Conservation (phyloP, 2,329 filamentous ascomycete species). For the Fusarium sp. region DNA sequence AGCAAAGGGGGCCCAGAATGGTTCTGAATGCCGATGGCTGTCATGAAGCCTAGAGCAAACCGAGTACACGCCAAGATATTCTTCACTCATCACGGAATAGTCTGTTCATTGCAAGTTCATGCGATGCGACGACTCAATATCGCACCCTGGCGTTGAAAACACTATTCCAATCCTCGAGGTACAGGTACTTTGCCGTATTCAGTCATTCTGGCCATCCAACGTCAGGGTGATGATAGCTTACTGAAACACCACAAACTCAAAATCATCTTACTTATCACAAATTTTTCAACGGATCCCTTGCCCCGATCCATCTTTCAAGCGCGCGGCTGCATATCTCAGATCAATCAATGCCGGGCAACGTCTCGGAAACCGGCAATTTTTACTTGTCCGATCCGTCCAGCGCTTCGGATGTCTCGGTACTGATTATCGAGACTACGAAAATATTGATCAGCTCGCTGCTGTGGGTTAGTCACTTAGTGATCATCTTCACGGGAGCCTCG, state of each 20-base stretch:
- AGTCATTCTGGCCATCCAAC: neutral
- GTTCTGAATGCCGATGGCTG: neutral
- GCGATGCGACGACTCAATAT: neutral
- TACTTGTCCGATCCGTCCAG: constrained; percentile 3
- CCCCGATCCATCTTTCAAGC: constrained; percentile 9
- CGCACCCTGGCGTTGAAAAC: neutral
- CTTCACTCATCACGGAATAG: neutral
- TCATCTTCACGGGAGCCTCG: constrained; percentile 9
- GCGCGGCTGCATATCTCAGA: constrained; percentile 18
- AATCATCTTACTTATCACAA: neutral
- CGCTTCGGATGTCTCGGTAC: constrained; percentile 15
- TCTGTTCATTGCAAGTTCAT: neutral
- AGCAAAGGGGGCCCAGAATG: neutral
- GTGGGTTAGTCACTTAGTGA: neutral
- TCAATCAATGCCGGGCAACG: constrained; percentile 18
- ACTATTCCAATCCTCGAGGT: neutral
- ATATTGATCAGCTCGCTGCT: neutral
- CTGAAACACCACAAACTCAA: neutral
- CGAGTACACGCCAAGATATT: neutral
- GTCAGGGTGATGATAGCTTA: neutral
- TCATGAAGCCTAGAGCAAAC: neutral
- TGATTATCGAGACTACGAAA: neutral
- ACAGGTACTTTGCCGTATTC: neutral
- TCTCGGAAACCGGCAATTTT: constrained; percentile 15
- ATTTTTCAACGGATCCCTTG: neutral